Evolutionary conservation across 1,139 yeast genomes (phyloP).

Genomic region (Schizosaccharomyces versatilis): DNA sequence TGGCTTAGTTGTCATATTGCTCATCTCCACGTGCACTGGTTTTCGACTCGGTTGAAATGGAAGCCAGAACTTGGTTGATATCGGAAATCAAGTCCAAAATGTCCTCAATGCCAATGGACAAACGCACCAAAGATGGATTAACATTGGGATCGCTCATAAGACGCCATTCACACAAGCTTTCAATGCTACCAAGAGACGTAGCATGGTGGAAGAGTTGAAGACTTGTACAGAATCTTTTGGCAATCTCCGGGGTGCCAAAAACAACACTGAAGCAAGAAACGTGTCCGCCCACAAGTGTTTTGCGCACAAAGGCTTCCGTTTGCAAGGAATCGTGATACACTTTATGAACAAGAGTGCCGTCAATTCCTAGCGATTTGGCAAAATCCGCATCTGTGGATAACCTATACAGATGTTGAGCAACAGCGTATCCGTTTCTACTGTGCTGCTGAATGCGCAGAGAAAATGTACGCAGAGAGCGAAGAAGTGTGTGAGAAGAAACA

Average conservation of each 20-base stretch:
- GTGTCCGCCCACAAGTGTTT: slow-evolving; percentile 39
- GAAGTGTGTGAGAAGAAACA: slow-evolving; percentile 48
- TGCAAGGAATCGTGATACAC: slow-evolving; percentile 61
- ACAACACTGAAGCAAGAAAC: slow-evolving; percentile 59
- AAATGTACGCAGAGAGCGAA: slow-evolving; percentile 60
- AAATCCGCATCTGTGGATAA: background rate
- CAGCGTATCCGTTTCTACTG: background rate
- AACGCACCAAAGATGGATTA: slow-evolving; percentile 67
- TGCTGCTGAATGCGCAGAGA: slow-evolving; percentile 1
- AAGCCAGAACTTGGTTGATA: slow-evolving; percentile 27
- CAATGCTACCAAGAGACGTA: slow-evolving; percentile 79
- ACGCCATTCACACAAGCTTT: slow-evolving; percentile 61
- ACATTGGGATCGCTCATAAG: slow-evolving; percentile 80
- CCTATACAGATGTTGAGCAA: background rate
- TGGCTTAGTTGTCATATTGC: background rate
- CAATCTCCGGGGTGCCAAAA: slow-evolving; percentile 30
- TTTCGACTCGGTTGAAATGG: background rate
- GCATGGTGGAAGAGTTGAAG: slow-evolving; percentile 62
- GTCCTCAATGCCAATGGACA: slow-evolving; percentile 77
- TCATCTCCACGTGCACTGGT: background rate
- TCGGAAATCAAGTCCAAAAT: slow-evolving; percentile 56
- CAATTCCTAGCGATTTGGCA: slow-evolving; percentile 11
- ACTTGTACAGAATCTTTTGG: slow-evolving; percentile 42
- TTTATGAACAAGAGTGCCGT: slow-evolving; percentile 29
- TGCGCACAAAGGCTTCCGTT: slow-evolving; percentile 35